Evolutionary conservation across 257 asterid genomes (phyloP).

Genomic region (Avicennia marina): DNA sequence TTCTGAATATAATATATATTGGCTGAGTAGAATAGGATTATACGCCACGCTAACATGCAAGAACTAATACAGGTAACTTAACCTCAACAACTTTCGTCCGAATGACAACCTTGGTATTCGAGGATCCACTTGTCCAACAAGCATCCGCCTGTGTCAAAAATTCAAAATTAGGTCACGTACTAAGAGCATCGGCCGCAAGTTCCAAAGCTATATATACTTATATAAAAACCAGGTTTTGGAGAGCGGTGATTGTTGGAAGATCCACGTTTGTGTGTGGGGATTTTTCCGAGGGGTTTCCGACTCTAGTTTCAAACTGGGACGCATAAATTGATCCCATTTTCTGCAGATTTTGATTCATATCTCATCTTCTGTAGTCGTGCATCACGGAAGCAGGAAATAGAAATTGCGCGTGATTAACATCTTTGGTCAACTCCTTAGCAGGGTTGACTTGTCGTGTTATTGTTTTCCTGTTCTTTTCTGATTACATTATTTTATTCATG

Average conservation of each 20-base stretch:
- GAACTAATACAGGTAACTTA: constrained; percentile 44
- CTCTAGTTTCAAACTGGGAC: constrained; percentile 7
- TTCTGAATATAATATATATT: neutral
- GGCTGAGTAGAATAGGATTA: constrained; percentile 23
- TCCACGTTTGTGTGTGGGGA: constrained; percentile 9
- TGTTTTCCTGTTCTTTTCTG: neutral
- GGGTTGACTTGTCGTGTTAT: too few relatives aligned
- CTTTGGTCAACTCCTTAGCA: constrained; percentile 11
- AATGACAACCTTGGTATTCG: neutral
- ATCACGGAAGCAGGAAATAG: too few relatives aligned
- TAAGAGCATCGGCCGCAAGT: constrained; percentile 3
- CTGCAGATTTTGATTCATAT: neutral
- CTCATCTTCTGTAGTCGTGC: neutral
- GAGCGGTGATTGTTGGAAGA: neutral
- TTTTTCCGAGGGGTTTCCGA: neutral
- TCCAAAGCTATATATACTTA: too few relatives aligned
- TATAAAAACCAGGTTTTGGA: too few relatives aligned
- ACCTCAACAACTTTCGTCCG: constrained; percentile 39
- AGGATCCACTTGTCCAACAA: constrained; percentile 17
- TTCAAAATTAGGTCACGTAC: constrained; percentile 33
- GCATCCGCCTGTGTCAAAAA: neutral
- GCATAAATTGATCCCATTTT: neutral
- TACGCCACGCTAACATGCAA: constrained; percentile 44
- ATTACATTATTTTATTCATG: neutral
- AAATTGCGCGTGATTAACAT: too few relatives aligned